Base-by-base conservation (phyloP, 140 eudicot genomes). In the Cichorium intybus region DNA sequence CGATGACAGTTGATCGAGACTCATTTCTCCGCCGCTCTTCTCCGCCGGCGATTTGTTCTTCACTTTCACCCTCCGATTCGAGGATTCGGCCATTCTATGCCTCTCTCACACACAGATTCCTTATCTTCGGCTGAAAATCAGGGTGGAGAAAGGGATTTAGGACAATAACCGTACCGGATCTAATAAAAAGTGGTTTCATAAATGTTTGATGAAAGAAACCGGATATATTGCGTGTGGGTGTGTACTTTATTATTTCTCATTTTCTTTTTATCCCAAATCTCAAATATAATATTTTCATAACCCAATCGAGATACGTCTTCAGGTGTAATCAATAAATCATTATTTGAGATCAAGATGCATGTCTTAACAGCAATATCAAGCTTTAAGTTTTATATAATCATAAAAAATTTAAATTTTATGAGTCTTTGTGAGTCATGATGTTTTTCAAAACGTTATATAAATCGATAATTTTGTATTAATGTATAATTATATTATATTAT, bases 1-100 rank as follows among this genome's bases (percentile, higher is more conserved):
- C 16, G 82, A n/a, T 0, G 99, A 89, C 0, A 93, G 82, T 7
- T 64, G 84, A 51, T 83, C 87, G 70, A 93, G 83, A 35, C 68
- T 76, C 72, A 35, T 70, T 24, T 9, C 28, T 21, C 60, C 62
- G 57, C 39, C 62, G 65, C 12, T 21, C 18, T 53, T 31, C 5
- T 29, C 51, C 11, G 75, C 20, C 73, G 68, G 63, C 34, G 81
- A 62, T 11, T 64, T 31, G 31, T 59, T 29, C 45, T 59, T 66
- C 27, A 15, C 37, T 74, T 55, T 73, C 37, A 46, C 53, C 47
- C 29, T 60, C 53, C 75, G 74, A 52, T 59, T 31, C 14, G 82
- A 53, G 16, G 84, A 20, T 20, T 69, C 76, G 47, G 86, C 84
- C 82, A 78, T 76, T 56, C 57, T 58, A 5, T 20, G 52, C 34